These are phyloP conservation scores for Sonneratia alba DNA, from an alignment of 345 rosid genomes.

Conservation along the genomic window DNA sequence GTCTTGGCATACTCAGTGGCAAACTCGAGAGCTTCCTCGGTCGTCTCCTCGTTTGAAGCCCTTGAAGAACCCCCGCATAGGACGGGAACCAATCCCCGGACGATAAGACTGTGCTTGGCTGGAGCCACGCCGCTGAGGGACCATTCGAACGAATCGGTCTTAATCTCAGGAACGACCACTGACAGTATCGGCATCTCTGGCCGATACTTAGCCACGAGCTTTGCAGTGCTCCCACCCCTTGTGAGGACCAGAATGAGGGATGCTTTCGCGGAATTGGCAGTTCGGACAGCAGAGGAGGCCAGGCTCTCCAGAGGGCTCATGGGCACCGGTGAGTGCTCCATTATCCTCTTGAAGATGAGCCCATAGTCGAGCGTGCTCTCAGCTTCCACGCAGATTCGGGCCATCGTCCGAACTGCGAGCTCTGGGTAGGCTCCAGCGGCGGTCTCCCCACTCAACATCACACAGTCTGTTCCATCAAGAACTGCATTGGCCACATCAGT, in stretches of 20 bases:
- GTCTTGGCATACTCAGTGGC: constrained; percentile 58
- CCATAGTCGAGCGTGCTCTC: constrained; percentile 86
- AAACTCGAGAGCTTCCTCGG: constrained; percentile 85
- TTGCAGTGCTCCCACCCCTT: constrained; percentile 93
- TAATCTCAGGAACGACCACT: constrained; percentile 79
- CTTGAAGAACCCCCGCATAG: constrained; percentile 84
- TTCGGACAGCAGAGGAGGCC: constrained; percentile 86
- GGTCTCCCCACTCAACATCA: constrained; percentile 95
- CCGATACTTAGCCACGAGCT: constrained; percentile 61
- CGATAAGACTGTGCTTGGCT: constrained; percentile 85
- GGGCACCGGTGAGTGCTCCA: constrained; percentile 79
- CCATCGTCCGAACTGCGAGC: constrained; percentile 84
- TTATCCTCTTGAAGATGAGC: constrained; percentile 73
- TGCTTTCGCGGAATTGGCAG: constrained; percentile 81
- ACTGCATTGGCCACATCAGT: constrained; percentile 75
- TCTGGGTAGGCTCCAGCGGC: constrained; percentile 99
- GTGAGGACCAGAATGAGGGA: constrained; percentile 78
- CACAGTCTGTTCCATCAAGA: constrained; percentile 42
- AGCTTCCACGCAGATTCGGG: constrained; percentile 82
- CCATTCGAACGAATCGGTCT: constrained; percentile 86
- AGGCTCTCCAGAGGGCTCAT: constrained; percentile 93
- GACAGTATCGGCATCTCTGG: constrained; percentile 66
- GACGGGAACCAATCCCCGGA: constrained; percentile 76
- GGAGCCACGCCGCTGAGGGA: constrained; percentile 84
- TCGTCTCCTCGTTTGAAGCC: constrained; percentile 82